These are phyloP conservation scores for Fraxinus angustifolia DNA, from an alignment of 305 asterid genomes.

Conservation along the genomic window DNA sequence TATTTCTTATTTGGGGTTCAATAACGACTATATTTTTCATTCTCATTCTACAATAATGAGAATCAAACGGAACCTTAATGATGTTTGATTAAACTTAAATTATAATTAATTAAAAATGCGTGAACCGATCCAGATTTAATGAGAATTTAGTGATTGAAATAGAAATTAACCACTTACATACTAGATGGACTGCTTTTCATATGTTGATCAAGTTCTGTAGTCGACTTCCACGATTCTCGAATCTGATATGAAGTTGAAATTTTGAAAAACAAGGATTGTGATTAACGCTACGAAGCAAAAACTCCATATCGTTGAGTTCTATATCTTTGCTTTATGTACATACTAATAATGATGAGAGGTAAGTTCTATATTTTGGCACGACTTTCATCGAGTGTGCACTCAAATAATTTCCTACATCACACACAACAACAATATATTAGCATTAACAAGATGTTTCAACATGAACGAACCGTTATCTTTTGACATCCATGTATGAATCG, in stretches of 20 bases:
- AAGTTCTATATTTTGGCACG: background rate
- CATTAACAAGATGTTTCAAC: background rate
- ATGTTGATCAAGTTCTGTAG: background rate
- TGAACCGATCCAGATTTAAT: background rate
- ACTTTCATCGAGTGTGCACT: background rate
- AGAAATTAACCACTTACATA: background rate
- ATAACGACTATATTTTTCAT: no score
- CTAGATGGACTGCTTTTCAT: background rate
- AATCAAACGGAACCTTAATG: no score
- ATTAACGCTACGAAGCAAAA: background rate
- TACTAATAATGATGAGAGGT: background rate
- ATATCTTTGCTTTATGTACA: background rate
- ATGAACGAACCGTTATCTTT: background rate
- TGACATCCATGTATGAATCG: background rate
- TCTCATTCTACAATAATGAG: no score
- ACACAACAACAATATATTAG: background rate
- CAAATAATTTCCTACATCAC: background rate
- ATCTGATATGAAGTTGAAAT: background rate
- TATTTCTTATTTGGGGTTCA: no score
- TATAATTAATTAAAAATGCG: background rate
- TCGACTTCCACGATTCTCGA: background rate
- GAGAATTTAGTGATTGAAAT: background rate
- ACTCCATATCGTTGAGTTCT: background rate
- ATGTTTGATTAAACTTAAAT: no score
- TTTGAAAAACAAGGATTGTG: background rate